Percentiles rank a stretch among this genome's conserved stretches.
Conservation (phyloP, 805 yeast genomes). For the Priceomyces haplophilus region DNA sequence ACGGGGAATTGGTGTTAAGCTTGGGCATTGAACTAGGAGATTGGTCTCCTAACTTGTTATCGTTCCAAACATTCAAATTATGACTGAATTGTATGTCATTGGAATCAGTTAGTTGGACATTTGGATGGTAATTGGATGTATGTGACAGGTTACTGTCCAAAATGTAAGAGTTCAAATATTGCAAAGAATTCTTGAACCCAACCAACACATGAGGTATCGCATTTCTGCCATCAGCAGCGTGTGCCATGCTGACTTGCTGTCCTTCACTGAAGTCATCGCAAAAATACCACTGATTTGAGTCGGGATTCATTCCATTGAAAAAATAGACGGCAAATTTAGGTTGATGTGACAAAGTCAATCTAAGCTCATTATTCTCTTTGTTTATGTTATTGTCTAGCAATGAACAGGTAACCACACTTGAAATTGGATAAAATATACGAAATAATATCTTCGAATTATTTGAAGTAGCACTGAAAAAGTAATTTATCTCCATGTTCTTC, state of each 20-base stretch:
- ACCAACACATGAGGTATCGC: slow-evolving; percentile 66
- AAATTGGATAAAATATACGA: slow-evolving; percentile 67
- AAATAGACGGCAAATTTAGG: slow-evolving; percentile 81
- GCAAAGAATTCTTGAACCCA: slow-evolving; percentile 51
- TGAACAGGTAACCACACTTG: slow-evolving; percentile 57
- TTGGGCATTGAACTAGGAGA: not conserved
- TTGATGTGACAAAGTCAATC: slow-evolving; percentile 51
- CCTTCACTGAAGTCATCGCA: slow-evolving; percentile 85
- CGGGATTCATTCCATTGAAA: slow-evolving; percentile 50
- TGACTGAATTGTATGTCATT: slow-evolving; percentile 8
- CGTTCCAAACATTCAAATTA: slow-evolving; percentile 13
- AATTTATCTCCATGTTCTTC: slow-evolving; percentile 69
- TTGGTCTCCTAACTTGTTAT: slow-evolving; percentile 4
- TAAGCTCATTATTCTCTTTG: slow-evolving; percentile 44
- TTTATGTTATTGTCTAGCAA: slow-evolving; percentile 46
- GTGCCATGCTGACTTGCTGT: slow-evolving; percentile 73
- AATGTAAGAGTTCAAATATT: slow-evolving; percentile 53
- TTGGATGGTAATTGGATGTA: slow-evolving; percentile 8
- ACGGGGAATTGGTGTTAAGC: slow-evolving; percentile 11
- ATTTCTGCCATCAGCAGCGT: slow-evolving; percentile 50
- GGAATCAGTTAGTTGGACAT: slow-evolving; percentile 8
- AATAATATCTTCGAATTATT: slow-evolving; percentile 66
- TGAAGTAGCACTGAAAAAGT: slow-evolving; percentile 72
- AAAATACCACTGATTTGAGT: slow-evolving; percentile 69
- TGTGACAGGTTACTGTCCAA: slow-evolving; percentile 33